phyloP scores from a whole-genome alignment of 345 rosid genomes.

The Populus pruinosa region DNA sequence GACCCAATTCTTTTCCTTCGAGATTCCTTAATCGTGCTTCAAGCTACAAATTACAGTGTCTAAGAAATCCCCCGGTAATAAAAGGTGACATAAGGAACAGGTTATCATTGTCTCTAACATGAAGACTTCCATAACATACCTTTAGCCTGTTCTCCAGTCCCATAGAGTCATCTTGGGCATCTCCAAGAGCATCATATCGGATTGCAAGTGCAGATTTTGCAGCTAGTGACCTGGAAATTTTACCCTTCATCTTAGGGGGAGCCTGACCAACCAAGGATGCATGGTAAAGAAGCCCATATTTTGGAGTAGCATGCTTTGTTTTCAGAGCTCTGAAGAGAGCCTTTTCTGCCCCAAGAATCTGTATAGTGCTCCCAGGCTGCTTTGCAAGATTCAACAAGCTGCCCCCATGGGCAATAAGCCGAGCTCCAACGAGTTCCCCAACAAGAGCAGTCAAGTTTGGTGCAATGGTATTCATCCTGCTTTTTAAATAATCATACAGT shows the following conservation, averaged over 20 bases:
- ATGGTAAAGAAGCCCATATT: constrained; percentile 81
- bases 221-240: constrained; percentile 83
- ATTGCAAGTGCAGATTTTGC: constrained; percentile 78
- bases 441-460: constrained; percentile 94
- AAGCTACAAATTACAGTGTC: constrained; percentile 40
- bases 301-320: constrained; percentile 92
- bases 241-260: constrained; percentile 75
- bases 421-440: constrained; percentile 97
- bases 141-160: constrained; percentile 79
- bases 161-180: constrained; percentile 65
- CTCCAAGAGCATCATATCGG: constrained; percentile 88
- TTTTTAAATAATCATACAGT: constrained; percentile 77
- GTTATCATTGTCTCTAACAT: not conserved
- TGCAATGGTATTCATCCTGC: constrained; percentile 88
- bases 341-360: constrained; percentile 92
- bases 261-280: constrained; percentile 95
- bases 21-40: constrained; percentile 77
- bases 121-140: constrained; percentile 32
- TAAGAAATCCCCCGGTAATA: not conserved
- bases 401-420: constrained; percentile 90
- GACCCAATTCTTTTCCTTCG: constrained; percentile 72
- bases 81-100: not conserved
- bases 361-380: constrained; percentile 92
- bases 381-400: constrained; percentile 87
- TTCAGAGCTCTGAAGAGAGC: constrained; percentile 91